A percentile compares a stretch with the other conserved stretches of the same genome.
Conservation (phyloP, 352 stramenopile species). For the Phytophthora tentaculata region DNA sequence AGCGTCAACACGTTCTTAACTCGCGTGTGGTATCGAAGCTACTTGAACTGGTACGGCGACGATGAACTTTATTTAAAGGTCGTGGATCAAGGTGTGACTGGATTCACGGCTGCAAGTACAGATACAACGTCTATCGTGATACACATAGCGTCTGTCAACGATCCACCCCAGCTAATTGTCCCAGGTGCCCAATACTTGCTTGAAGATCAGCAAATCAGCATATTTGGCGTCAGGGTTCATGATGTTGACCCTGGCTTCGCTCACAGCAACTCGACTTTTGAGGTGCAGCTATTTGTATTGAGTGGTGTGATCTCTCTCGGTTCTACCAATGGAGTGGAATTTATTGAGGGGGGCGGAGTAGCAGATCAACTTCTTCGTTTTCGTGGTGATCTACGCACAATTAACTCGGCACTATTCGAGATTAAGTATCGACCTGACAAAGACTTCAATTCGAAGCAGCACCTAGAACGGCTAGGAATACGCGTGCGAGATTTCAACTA, state of each 20-base stretch:
- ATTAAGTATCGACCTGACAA: constrained; percentile 72
- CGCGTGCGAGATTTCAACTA: constrained; percentile 64
- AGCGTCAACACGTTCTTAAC: constrained; percentile 66
- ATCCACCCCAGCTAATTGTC: constrained; percentile 58
- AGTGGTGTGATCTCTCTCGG: constrained; percentile 57
- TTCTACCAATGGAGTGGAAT: constrained; percentile 26
- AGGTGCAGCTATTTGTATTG: constrained; percentile 64
- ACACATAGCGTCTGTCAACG: constrained; percentile 64
- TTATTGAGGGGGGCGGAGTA: constrained; percentile 61
- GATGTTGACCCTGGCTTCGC: constrained; percentile 57
- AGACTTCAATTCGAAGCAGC: constrained; percentile 77
- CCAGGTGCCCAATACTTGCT: constrained; percentile 54
- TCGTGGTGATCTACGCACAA: constrained; percentile 49
- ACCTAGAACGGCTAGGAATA: constrained; percentile 65
- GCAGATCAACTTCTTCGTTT: constrained; percentile 67
- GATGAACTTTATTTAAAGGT: constrained; percentile 63
- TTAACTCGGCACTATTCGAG: constrained; percentile 79
- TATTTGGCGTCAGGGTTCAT: constrained; percentile 70
- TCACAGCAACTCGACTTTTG: constrained; percentile 51
- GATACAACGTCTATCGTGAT: constrained; percentile 48
- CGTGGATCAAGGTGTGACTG: constrained; percentile 69
- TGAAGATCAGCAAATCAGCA: constrained; percentile 65
- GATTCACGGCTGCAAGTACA: constrained; percentile 46
- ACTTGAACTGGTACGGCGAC: constrained; percentile 79
- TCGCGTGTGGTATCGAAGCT: constrained; percentile 57